These are phyloP conservation scores for Malus sieversii DNA, from an alignment of 306 rosid genomes.

Conservation along the genomic window DNA sequence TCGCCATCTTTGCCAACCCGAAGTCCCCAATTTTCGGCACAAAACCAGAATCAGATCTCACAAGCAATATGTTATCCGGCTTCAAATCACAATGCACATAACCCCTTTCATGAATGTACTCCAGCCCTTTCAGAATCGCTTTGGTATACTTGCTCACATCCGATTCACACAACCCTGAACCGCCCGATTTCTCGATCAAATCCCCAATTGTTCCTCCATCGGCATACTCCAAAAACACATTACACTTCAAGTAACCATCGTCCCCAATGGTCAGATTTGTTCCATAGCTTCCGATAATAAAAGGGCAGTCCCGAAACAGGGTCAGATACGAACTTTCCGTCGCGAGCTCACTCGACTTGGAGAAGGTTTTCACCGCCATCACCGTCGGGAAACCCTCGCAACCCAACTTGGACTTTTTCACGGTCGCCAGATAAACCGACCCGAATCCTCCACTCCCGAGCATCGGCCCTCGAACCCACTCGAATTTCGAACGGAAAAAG, in stretches of 20 bases:
- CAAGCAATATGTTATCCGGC: slow-evolving; percentile 1
- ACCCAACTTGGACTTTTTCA: background rate
- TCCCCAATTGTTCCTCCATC: background rate
- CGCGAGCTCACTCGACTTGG: background rate
- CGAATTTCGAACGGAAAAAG: background rate
- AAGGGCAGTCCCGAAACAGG: background rate
- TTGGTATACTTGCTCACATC: background rate
- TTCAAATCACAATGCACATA: slow-evolving; percentile 19
- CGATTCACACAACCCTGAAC: background rate
- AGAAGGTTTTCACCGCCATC: background rate
- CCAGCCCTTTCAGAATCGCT: background rate
- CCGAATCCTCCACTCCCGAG: background rate
- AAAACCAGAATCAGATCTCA: background rate
- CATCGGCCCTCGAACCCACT: background rate
- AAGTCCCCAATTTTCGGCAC: background rate
- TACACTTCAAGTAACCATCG: background rate
- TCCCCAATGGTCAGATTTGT: background rate
- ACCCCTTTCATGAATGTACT: background rate
- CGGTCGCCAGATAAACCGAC: background rate
- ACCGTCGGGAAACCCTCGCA: background rate
- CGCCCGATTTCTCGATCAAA: background rate
- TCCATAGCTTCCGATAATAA: background rate
- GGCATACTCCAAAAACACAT: slow-evolving; percentile 10
- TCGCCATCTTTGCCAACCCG: background rate
- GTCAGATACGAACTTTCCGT: background rate